Conservation (phyloP, 371 early-diverging fungal genomes). For the Quaeritorhiza haematococci region DNA sequence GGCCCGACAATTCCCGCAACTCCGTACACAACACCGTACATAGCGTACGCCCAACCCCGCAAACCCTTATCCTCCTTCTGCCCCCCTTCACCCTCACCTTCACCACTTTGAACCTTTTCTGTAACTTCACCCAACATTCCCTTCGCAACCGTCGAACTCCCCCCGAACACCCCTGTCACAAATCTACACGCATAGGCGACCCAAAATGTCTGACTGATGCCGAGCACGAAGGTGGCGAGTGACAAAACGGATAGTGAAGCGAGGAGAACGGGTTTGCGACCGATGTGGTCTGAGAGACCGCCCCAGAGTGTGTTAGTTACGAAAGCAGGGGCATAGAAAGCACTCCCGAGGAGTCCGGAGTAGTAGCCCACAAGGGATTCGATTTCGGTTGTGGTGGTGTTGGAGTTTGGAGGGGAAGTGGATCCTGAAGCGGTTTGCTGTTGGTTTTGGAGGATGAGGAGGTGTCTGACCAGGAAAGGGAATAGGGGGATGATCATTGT, state of each 20-base stretch:
- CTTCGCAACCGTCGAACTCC: conserved; percentile 42
- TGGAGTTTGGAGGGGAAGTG: background rate
- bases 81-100: background rate
- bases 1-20: conserved; percentile 39
- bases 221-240: conserved; percentile 21
- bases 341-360: conserved; percentile 30
- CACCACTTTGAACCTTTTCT: too few species aligned
- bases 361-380: conserved; percentile 23
- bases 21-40: conserved; percentile 30
- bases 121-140: conserved; percentile 37
- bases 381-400: background rate
- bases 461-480: conserved; percentile 28
- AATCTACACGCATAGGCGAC: conserved; percentile 26
- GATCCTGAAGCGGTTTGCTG: background rate
- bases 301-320: conserved; percentile 44
- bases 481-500: conserved; percentile 31
- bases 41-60: too few species aligned
- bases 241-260: background rate
- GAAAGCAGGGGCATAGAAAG: conserved; percentile 38
- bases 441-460: background rate
- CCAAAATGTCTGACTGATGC: conserved; percentile 18
- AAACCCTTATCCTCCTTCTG: too few species aligned
- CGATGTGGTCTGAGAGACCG: conserved; percentile 23
- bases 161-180: conserved; percentile 46
- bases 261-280: conserved; percentile 21